Percentiles rank a stretch among this genome's conserved stretches.
Conservation (phyloP, 306 rosid genomes). For the Spatholobus suberectus region DNA sequence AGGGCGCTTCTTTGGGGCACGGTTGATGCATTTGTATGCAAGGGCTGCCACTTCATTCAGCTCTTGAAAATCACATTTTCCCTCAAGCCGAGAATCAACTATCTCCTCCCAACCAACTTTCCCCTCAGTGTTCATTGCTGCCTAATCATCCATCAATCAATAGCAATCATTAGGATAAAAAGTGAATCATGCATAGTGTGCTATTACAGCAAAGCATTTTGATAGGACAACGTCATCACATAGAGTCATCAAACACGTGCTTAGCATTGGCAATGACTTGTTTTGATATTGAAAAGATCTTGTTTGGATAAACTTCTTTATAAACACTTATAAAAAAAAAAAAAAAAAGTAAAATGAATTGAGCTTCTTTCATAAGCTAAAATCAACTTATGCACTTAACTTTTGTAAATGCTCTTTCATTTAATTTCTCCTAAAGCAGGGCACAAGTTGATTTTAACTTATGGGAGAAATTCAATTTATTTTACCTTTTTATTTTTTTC, state of each 20-base stretch:
- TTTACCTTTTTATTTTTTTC: no score
- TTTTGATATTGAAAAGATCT: neutral
- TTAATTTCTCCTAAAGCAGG: no score
- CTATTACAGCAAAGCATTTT: neutral
- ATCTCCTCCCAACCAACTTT: conserved; percentile 99
- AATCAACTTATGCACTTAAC: no score
- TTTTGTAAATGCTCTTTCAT: no score
- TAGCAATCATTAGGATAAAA: conserved; percentile 25
- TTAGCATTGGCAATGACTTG: conserved; percentile 28
- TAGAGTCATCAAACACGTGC: conserved; percentile 10
- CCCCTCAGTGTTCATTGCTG: conserved; percentile 93
- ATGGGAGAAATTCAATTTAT: no score
- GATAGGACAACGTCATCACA: neutral
- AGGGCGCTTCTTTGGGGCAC: conserved; percentile 79
- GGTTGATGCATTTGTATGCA: conserved; percentile 85
- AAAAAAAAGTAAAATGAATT: no score
- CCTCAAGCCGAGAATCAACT: conserved; percentile 77
- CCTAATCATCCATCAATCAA: conserved; percentile 59
- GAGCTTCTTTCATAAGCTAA: neutral
- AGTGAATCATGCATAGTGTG: conserved; percentile 10
- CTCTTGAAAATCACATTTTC: conserved; percentile 74
- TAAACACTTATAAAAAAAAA: no score
- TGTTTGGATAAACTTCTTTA: no score
- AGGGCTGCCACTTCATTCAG: conserved; percentile 87
- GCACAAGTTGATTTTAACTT: no score